Conservation (phyloP, 805 yeast species). For the Lachancea kluyveri region DNA sequence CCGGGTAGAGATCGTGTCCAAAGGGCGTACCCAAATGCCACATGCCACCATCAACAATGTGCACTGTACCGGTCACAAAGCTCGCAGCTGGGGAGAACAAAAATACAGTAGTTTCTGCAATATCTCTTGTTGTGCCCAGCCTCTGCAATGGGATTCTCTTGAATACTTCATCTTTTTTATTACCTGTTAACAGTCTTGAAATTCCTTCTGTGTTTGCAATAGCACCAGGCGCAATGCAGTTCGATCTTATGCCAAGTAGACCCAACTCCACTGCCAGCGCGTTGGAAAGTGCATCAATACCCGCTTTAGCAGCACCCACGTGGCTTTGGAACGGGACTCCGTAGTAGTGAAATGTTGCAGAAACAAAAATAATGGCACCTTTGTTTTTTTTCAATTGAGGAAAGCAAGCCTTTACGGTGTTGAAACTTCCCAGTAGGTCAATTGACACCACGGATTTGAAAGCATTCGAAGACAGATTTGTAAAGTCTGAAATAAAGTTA, state of each 20-base stretch:
- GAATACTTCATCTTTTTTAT: slow-evolving; percentile 36
- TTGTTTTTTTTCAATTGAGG: slow-evolving; percentile 55
- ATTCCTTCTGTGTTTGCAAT: slow-evolving; percentile 85
- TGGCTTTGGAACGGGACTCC: slow-evolving; percentile 88
- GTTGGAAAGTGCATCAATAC: slow-evolving; percentile 80
- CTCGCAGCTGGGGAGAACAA: slow-evolving; percentile 78
- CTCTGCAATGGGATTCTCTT: slow-evolving; percentile 52
- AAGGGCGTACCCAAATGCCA: slow-evolving; percentile 68
- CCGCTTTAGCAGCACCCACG: slow-evolving; percentile 95
- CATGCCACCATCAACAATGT: slow-evolving; percentile 84
- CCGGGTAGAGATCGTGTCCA: slow-evolving; percentile 39
- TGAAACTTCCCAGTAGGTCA: slow-evolving; percentile 83
- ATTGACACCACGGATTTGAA: slow-evolving; percentile 83
- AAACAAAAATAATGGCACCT: slow-evolving; percentile 72
- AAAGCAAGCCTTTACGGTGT: slow-evolving; percentile 79
- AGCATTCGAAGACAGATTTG: slow-evolving; percentile 74
- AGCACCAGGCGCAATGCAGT: slow-evolving; percentile 89
- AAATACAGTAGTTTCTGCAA: slow-evolving; percentile 82
- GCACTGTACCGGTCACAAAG: slow-evolving; percentile 70
- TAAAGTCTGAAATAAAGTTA: slow-evolving; percentile 77
- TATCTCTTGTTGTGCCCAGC: slow-evolving; percentile 66
- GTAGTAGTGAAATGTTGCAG: slow-evolving; percentile 84
- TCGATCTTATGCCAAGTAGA: slow-evolving; percentile 77
- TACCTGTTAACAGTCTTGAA: slow-evolving; percentile 47
- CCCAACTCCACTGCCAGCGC: slow-evolving; percentile 89